Conservation (phyloP, 2,329 filamentous ascomycete genomes). For the Teratosphaeria zuluensis region DNA sequence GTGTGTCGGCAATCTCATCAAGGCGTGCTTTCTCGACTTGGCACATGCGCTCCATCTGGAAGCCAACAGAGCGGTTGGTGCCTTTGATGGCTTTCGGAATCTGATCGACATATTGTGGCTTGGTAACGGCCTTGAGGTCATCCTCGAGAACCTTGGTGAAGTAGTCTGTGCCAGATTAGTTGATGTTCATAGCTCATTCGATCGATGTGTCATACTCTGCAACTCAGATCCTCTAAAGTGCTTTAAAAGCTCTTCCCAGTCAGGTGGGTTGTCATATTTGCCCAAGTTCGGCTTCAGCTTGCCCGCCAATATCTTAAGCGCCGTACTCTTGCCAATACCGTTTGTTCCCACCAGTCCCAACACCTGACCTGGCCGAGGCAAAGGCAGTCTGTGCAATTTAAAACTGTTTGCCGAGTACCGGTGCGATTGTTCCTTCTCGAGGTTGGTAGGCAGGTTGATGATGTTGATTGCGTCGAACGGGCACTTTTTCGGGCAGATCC, state of each 20-base stretch:
- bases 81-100: slow-evolving; percentile 87
- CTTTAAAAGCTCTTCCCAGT: slow-evolving; percentile 98
- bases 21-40: slow-evolving; percentile 61
- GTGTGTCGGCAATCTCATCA: slow-evolving; percentile 68
- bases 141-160: slow-evolving; percentile 98
- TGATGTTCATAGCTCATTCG: background rate
- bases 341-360: slow-evolving; percentile 96
- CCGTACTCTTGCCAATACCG: slow-evolving; percentile 99
- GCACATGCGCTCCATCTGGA: slow-evolving; percentile 64
- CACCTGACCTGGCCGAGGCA: slow-evolving; percentile 90
- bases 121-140: slow-evolving; percentile 93
- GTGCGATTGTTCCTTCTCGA: slow-evolving; percentile 96
- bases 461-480: slow-evolving; percentile 98
- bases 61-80: slow-evolving; percentile 62
- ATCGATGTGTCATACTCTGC: slow-evolving; percentile 55
- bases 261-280: slow-evolving; percentile 87
- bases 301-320: slow-evolving; percentile 93
- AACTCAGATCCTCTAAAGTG: slow-evolving; percentile 96
- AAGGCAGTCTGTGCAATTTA: slow-evolving; percentile 94
- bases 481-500: slow-evolving; percentile 99
- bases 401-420: slow-evolving; percentile 99
- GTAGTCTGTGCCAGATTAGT: slow-evolving; percentile 56
- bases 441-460: slow-evolving; percentile 99
- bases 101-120: slow-evolving; percentile 98
- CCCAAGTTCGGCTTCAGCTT: slow-evolving; percentile 98